Evolutionary conservation across 2,329 filamentous ascomycete species (phyloP).

Genomic region (Rutstroemia sp.): DNA sequence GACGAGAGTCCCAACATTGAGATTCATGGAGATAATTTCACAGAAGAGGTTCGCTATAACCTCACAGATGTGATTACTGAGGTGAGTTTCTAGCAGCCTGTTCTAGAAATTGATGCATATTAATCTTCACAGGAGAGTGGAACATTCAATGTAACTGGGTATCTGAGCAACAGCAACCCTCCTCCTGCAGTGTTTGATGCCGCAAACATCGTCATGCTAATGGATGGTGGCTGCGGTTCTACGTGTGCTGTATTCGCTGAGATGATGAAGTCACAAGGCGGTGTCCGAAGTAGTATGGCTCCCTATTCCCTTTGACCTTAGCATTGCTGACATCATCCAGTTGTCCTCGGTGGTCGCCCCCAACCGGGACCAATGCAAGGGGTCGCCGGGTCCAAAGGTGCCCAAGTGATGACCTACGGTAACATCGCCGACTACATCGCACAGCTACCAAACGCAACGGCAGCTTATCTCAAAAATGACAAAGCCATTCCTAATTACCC

Average conservation of each 20-base stretch:
- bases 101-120: background rate
- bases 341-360: slow-evolving; percentile 47
- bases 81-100: background rate
- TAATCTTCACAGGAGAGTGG: slow-evolving; percentile 8
- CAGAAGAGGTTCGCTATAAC: slow-evolving; percentile 18
- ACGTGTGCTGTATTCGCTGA: slow-evolving; percentile 53
- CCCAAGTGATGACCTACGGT: slow-evolving; percentile 23
- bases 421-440: background rate
- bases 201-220: slow-evolving; percentile 28
- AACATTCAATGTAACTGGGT: slow-evolving; percentile 29
- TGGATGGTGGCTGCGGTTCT: slow-evolving; percentile 50
- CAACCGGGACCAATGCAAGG: slow-evolving; percentile 48
- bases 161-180: slow-evolving; percentile 15
- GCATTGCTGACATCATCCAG: slow-evolving; percentile 31
- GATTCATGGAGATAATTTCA: slow-evolving; percentile 8
- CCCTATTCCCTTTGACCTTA: background rate
- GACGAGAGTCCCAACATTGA: background rate
- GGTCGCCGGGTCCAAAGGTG: slow-evolving; percentile 56
- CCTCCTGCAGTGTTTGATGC: slow-evolving; percentile 34
- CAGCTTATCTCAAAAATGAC: background rate
- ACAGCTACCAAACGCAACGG: background rate
- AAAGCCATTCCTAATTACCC: slow-evolving; percentile 12
- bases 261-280: slow-evolving; percentile 41
- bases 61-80: slow-evolving; percentile 18
- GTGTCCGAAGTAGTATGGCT: slow-evolving; percentile 4